Base-by-base conservation (phyloP, 108 stramenopile genomes). In the Bacterosira constricta region DNA sequence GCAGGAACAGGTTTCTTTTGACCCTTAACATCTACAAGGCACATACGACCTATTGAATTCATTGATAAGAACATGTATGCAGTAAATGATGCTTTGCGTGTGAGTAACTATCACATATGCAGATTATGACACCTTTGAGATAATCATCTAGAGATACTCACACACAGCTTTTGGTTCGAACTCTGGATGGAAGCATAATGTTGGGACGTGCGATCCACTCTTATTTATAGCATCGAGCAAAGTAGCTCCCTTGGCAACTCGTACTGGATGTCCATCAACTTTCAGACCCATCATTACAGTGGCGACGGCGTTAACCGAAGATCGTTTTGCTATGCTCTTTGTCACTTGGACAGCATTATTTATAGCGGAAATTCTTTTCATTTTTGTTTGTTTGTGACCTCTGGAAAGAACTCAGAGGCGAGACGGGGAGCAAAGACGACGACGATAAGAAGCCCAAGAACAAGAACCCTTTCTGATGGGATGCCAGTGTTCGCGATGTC, bases 121-220 rank as follows among this genome's bases (percentile, higher is more conserved):
- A n/a, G n/a, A n/a, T n/a, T n/a, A n/a, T n/a, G n/a, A n/a, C n/a
- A n/a, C n/a, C n/a, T n/a, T n/a, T n/a, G n/a, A n/a, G n/a, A n/a
- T 47, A 23, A 3, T 47, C 1, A 17, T 47, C 46, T 23, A 17
- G 46, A 47, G 17, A 47, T 23, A 47, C 46, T 47, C 46, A 63
- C 83, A 85, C 12, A 58, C 73, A 20, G 80, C 83, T 18, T 73
- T 34, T 12, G 75, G 57, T 20, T 59, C 59, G 26, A 85, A 71
- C 41, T 63, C 59, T 17, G 83, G 83, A 63, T 85, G 83, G 38
- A 72, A 67, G 56, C 83, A 85, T 6, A 85, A 45, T n/a, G 83
- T 85, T 6, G 83, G 83, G 9, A 85, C 77, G 58, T 37, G 69
- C 1, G 70, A 63, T 27, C 76, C 76, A 32, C 39, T 62, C 17